phyloP scores from a whole-genome alignment of 164 flowering plant genomes.

The Stephania cephalantha region DNA sequence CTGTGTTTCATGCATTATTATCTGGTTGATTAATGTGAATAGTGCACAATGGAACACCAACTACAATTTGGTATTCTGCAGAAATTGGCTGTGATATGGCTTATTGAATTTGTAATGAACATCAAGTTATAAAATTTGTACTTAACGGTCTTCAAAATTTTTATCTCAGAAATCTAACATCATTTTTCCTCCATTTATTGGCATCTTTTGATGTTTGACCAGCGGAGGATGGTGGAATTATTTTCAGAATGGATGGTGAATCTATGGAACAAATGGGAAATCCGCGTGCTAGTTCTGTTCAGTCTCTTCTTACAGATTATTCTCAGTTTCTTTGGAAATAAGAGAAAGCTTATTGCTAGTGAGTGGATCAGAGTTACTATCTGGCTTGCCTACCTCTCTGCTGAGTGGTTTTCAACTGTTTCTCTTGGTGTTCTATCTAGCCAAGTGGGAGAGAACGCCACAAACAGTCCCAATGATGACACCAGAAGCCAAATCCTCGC shows the following conservation, averaged over 20 bases:
- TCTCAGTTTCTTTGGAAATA: slow-evolving; percentile 19
- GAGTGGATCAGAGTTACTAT: slow-evolving; percentile 13
- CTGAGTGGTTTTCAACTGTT: slow-evolving; percentile 29
- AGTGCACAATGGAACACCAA: too few relatives aligned
- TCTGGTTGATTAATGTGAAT: too few relatives aligned
- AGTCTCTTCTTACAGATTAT: slow-evolving; percentile 27
- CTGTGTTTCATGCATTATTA: too few relatives aligned
- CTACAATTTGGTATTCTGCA: too few relatives aligned
- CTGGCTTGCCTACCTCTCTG: slow-evolving; percentile 31
- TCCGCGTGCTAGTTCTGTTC: slow-evolving; percentile 13
- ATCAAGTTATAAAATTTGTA: too few relatives aligned
- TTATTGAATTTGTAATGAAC: too few relatives aligned
- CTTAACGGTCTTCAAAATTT: too few relatives aligned
- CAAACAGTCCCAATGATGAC: background rate
- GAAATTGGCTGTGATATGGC: too few relatives aligned
- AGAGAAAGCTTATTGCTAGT: slow-evolving; percentile 16
- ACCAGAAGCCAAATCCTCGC: background rate
- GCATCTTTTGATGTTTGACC: background rate
- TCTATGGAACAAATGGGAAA: slow-evolving; percentile 26
- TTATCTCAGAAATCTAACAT: too few relatives aligned
- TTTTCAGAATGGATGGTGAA: background rate
- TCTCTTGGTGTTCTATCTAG: slow-evolving; percentile 26
- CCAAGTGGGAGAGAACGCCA: background rate
- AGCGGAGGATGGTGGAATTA: background rate
- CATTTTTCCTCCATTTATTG: too few relatives aligned